Base-by-base conservation (phyloP, 495 filamentous ascomycete species). In the Alectoria sarmentosa region DNA sequence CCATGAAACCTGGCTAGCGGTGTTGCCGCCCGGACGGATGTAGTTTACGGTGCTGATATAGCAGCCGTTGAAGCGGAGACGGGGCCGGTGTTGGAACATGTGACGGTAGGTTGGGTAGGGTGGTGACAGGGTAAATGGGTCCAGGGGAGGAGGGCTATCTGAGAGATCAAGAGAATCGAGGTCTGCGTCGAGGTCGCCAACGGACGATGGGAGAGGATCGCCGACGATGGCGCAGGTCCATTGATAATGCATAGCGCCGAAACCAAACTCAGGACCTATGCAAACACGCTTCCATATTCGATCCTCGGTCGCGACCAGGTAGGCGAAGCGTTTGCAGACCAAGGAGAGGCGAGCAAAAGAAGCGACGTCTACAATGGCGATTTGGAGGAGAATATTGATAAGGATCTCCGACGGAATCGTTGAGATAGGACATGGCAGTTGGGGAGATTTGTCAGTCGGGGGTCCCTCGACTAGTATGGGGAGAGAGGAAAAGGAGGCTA, bases 31-130 rank as follows among this genome's bases (percentile, higher is more conserved):
- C 3, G 90, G 77, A 3, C 94, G 89, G 39, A 88, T 85, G 75
- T 98, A 98, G 77, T 98, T 98, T 57, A 96, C 90, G 0, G 94
- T 98, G 74, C 84, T 88, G 75, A 98, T 98, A 77, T 98, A 98
- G 73, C 89, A 86, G 19, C 94, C 94, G 66, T 91, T 91, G 76
- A 94, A 98, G 36, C 94, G 91, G 63, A 98, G 82, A 39, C 94
- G 87, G 1, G 94, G 93, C 4, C 90, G 89, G 0, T 76, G 73
- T 21, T 88, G 88, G 76, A 96, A 94, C 78, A 96, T 90, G 57
- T 72, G 69, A 61, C 79, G 78, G 80, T 83, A 88, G 36, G 56
- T 63, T 19, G 68, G 68, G 59, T 68, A 72, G 32, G 57, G 63
- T 3, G 57, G 15, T 8, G 68, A 63, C 13, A 68, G 49, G 37